These are phyloP conservation scores for Plasmodium sp. DNA, from an alignment of 169 alveolate species.

Conservation along the genomic window DNA sequence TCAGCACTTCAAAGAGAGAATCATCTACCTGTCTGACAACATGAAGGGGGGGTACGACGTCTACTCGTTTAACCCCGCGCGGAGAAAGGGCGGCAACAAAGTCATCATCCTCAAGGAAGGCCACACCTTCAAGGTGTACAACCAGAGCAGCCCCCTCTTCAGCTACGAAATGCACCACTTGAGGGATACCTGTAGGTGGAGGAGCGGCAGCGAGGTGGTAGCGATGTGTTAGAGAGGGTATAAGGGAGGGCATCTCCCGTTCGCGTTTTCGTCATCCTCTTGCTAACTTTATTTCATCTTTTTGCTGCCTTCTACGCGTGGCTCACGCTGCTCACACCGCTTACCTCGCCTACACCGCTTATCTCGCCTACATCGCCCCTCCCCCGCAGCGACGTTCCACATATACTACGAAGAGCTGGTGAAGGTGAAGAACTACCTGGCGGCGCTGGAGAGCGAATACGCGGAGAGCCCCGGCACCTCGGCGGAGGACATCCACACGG, in stretches of 20 bases:
- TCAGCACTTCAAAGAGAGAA: conserved; percentile 38
- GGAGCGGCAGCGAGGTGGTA: background rate
- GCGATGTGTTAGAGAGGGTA: background rate
- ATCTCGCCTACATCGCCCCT: background rate
- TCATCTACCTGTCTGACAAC: conserved; percentile 21
- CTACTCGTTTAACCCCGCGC: conserved; percentile 8
- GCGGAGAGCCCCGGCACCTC: background rate
- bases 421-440: conserved; percentile 27
- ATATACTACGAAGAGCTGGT: conserved; percentile 20
- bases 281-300: background rate
- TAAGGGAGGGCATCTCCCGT: background rate
- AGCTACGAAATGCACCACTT: conserved; percentile 3
- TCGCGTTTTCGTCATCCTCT: background rate
- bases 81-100: background rate
- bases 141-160: conserved; percentile 3
- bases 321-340: background rate
- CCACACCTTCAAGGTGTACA: conserved; percentile 7
- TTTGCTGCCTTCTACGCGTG: background rate
- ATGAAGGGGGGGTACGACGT: conserved; percentile 24
- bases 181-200: conserved; percentile 16
- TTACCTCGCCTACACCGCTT: background rate
- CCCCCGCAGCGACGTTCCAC: conserved; percentile 12
- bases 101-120: conserved; percentile 37
- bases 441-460: conserved; percentile 3
- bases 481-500: conserved; percentile 14